Evolutionary conservation across 805 yeast species (phyloP).

Genomic region (Ogataea allantospora): DNA sequence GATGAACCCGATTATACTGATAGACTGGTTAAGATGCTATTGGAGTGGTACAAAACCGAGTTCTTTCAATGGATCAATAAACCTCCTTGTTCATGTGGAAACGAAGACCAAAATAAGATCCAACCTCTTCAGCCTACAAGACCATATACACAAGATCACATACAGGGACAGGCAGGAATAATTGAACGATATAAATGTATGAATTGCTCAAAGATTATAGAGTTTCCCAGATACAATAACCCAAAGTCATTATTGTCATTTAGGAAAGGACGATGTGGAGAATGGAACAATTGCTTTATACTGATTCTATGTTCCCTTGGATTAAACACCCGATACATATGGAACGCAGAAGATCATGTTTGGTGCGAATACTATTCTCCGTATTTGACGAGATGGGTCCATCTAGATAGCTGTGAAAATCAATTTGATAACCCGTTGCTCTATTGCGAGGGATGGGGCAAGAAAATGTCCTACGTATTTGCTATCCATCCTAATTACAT

Average conservation of each 20-base stretch:
- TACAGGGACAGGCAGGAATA: conserved; percentile 48
- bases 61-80: conserved; percentile 84
- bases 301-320: conserved; percentile 68
- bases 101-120: conserved; percentile 40
- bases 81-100: conserved; percentile 62
- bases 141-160: conserved; percentile 46
- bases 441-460: conserved; percentile 87
- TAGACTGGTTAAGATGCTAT: conserved; percentile 52
- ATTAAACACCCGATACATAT: conserved; percentile 63
- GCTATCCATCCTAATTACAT: conserved; percentile 65
- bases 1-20: conserved; percentile 46
- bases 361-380: conserved; percentile 89
- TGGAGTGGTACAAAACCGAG: conserved; percentile 70
- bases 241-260: conserved; percentile 60
- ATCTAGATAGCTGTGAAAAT: conserved; percentile 84
- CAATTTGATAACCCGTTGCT: conserved; percentile 78
- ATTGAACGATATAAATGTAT: conserved; percentile 67
- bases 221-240: conserved; percentile 78
- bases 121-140: conserved; percentile 35
- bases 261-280: conserved; percentile 86
- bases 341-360: conserved; percentile 93
- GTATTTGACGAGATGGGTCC: conserved; percentile 70
- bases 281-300: conserved; percentile 87
- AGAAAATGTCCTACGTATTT: conserved; percentile 84
- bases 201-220: conserved; percentile 43